Evolutionary conservation across 192 early-diverging fungal genomes (phyloP).

Genomic region (Lobosporangium transversale): DNA sequence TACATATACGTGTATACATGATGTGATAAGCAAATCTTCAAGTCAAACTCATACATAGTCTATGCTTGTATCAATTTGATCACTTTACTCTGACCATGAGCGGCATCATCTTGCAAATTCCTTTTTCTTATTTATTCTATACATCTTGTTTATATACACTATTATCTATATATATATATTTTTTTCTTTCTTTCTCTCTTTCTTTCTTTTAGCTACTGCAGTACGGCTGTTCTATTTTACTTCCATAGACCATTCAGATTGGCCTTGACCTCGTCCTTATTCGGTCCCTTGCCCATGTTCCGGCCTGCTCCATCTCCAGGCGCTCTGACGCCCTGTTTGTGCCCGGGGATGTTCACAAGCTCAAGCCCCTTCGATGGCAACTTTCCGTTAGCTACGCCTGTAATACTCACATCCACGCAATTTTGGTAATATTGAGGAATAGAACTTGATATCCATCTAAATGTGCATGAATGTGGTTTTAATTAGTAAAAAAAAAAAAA

Average conservation of each 20-base stretch:
- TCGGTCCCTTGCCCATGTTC: conserved; percentile 20
- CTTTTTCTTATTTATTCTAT: no score
- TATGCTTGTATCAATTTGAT: no score
- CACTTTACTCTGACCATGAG: no score
- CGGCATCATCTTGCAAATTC: no score
- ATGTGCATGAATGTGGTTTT: background rate
- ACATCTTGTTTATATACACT: no score
- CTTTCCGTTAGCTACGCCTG: conserved; percentile 40
- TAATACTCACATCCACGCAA: conserved; percentile 73
- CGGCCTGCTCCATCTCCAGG: conserved; percentile 18
- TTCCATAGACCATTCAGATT: conserved; percentile 12
- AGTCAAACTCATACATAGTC: no score
- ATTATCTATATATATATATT: no score
- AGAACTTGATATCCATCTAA: conserved; percentile 63
- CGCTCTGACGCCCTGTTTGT: background rate
- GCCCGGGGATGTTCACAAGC: conserved; percentile 11
- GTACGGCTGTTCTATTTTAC: no score
- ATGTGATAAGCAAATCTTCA: no score
- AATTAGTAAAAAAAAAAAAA: background rate
- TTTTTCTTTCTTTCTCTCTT: background rate
- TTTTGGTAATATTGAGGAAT: conserved; percentile 81
- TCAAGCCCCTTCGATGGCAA: conserved; percentile 20
- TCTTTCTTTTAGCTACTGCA: no score
- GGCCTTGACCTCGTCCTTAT: background rate
- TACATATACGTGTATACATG: no score